A percentile compares a stretch with the other conserved stretches of the same genome.
Evolutionary conservation across 2,329 filamentous ascomycete genomes (phyloP).

Genomic region (Septoria petroselini): DNA sequence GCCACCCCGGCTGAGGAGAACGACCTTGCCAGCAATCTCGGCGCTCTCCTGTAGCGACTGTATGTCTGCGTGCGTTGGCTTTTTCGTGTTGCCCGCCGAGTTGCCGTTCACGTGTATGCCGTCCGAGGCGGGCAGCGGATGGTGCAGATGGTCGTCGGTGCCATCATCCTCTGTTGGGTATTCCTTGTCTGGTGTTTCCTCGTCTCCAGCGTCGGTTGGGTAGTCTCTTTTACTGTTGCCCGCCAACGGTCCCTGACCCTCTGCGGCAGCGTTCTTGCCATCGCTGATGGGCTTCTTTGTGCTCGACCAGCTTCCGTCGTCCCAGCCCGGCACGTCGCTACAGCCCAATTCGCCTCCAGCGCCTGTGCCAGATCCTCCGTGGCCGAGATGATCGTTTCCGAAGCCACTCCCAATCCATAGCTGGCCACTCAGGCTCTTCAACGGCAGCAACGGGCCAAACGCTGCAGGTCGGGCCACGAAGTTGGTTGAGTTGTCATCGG

Average conservation of each 20-base stretch:
- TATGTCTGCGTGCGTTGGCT: slow-evolving; percentile 71
- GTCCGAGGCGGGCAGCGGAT: slow-evolving; percentile 49
- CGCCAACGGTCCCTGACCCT: slow-evolving; percentile 12
- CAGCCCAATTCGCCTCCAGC: slow-evolving; percentile 86
- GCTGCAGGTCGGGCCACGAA: slow-evolving; percentile 91
- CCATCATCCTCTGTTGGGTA: slow-evolving; percentile 59
- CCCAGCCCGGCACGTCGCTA: slow-evolving; percentile 90
- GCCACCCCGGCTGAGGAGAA: slow-evolving; percentile 84
- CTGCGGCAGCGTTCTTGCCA: slow-evolving; percentile 17
- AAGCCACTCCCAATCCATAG: slow-evolving; percentile 94
- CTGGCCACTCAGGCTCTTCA: slow-evolving; percentile 76
- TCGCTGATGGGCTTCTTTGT: slow-evolving; percentile 26
- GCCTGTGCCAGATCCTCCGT: slow-evolving; percentile 51
- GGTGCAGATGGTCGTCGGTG: slow-evolving; percentile 79
- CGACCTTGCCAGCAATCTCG: slow-evolving; percentile 90
- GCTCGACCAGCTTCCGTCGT: slow-evolving; percentile 50
- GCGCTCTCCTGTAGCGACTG: slow-evolving; percentile 87
- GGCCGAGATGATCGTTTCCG: slow-evolving; percentile 68
- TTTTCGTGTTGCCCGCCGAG: slow-evolving; percentile 38
- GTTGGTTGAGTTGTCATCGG: slow-evolving; percentile 96
- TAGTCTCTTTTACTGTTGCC: slow-evolving; percentile 29
- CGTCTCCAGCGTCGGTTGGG: slow-evolving; percentile 49
- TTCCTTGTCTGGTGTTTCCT: slow-evolving; percentile 27
- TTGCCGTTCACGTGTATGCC: slow-evolving; percentile 37
- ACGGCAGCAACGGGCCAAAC: slow-evolving; percentile 77